phyloP scores from a whole-genome alignment of 768 basidiomycete genomes.

The Rhizopogon salebrosus region DNA sequence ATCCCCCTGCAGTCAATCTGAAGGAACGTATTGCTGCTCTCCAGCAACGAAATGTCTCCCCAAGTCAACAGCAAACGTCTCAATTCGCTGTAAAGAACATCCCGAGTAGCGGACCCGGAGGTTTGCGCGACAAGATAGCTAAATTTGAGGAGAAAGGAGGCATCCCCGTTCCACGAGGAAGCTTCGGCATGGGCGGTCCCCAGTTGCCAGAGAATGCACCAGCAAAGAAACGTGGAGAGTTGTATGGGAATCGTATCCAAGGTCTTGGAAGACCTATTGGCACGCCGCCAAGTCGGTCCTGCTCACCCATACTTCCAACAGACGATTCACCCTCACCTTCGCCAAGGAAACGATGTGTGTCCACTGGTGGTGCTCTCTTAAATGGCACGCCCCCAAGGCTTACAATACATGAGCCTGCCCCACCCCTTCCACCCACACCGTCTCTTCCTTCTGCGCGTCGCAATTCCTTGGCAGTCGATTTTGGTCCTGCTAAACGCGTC shows the following conservation, averaged over 20 bases:
- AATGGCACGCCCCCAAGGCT: constrained; percentile 10
- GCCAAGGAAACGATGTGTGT: constrained; percentile 26
- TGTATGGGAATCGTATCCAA: constrained; percentile 70
- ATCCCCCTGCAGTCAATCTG: constrained; percentile 41
- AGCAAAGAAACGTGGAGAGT: constrained; percentile 52
- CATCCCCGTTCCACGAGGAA: constrained; percentile 68
- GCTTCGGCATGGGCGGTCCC: constrained; percentile 65
- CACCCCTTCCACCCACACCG: constrained; percentile 16
- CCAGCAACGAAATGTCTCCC: constrained; percentile 46
- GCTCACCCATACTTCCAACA: constrained; percentile 10
- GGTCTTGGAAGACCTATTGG: constrained; percentile 21
- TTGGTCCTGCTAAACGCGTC: constrained; percentile 18
- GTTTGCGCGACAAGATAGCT: constrained; percentile 66
- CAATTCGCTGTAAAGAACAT: constrained; percentile 25
- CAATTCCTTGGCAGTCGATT: constrained; percentile 24
- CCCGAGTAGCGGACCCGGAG: constrained; percentile 23
- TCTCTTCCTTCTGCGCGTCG: constrained; percentile 11
- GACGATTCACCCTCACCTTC: constrained; percentile 10
- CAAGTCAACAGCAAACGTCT: constrained; percentile 27
- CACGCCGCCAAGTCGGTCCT: constrained; percentile 11
- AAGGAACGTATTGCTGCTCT: constrained; percentile 83
- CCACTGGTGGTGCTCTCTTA: constrained; percentile 17
- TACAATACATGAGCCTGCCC: constrained; percentile 17
- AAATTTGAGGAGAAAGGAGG: constrained; percentile 78
- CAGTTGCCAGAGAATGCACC: constrained; percentile 43